These are phyloP conservation scores for Alternaria gansuensis DNA, from an alignment of 2,329 filamentous ascomycete species.

Conservation along the genomic window DNA sequence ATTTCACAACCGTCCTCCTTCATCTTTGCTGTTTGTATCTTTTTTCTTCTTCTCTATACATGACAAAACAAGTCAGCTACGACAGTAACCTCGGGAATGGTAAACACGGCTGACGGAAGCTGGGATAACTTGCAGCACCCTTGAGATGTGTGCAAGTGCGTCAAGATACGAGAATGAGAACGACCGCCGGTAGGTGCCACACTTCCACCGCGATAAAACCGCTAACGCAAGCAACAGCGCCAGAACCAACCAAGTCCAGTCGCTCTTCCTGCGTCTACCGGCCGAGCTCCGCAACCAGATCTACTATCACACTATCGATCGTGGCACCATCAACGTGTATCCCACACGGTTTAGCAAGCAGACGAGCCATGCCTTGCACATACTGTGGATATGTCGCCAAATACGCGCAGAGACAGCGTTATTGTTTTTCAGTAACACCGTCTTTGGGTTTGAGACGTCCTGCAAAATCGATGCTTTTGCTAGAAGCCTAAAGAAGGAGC, in stretches of 20 bases:
- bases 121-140: not conserved
- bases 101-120: not conserved
- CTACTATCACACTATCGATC: not conserved
- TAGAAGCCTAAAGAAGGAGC: not conserved
- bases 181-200: not conserved
- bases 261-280: slow-evolving; percentile 6
- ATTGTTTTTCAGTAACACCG: not conserved
- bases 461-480: not conserved
- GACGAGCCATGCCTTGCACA: not conserved
- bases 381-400: slow-evolving; percentile 4
- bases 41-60: not conserved
- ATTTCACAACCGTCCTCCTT: not conserved
- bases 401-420: not conserved
- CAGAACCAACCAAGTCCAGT: not conserved
- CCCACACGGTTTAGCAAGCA: not conserved
- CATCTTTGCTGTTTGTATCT: not conserved
- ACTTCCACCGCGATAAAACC: not conserved
- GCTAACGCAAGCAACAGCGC: not conserved
- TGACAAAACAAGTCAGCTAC: not conserved
- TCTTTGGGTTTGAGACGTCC: not conserved
- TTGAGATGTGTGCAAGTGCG: not conserved
- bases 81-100: not conserved
- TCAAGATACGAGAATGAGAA: not conserved
- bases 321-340: not conserved
- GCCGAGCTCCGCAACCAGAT: slow-evolving; percentile 15